Evolutionary conservation across 1,284 basidiomycete genomes (phyloP), one percentile per base, ranked within the genome.

Genomic region (Volvariella volvacea): DNA sequence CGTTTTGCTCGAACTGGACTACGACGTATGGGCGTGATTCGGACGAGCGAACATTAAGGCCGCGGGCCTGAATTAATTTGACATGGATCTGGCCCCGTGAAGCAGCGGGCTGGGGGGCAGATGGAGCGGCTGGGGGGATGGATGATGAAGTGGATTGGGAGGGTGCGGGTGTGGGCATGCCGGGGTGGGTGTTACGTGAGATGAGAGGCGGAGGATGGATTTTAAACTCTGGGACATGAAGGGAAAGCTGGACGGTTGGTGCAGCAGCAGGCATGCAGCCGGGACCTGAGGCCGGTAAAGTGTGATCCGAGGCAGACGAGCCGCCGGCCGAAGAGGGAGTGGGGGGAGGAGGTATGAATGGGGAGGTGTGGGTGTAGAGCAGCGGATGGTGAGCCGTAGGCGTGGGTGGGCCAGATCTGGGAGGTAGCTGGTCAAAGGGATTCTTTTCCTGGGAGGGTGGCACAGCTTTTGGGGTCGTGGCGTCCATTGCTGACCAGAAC

Each of bases 1-100:
- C 95, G 75, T 94, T 98, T 68, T 98, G 91, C 71, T 99, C 95
- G 65, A 98, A 99, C 64, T 94, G 88, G 55, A 96, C 92, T 60
- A 99, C 95, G 53, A 93, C 91, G 62, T 99, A 99, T 10, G 95
- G 96, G 17, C 87, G 76, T 2, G 86, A 80, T 41, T 71, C 66
- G 15, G 77, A 62, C 19, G 81, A 74, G 31, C 74, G 71, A 39
- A 91, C 83, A 52, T 83, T 83, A 59, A 99, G 82, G n/a, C 80
- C 80, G 46, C 92, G 81, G 3, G 91, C 96, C 49, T 87, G 83
- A 63, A 99, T 91, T 61, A 99, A 80, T 68, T 97, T 97, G 67
- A 99, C 86, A 55, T 92, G 90, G 46, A 99, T 83, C 70, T 85
- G 91, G 56, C 85, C 96, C 62, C 73, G 82, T 51, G 81, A 80